These are phyloP conservation scores for Ogataea allantospora DNA, from an alignment of 805 yeast genomes.

Conservation along the genomic window DNA sequence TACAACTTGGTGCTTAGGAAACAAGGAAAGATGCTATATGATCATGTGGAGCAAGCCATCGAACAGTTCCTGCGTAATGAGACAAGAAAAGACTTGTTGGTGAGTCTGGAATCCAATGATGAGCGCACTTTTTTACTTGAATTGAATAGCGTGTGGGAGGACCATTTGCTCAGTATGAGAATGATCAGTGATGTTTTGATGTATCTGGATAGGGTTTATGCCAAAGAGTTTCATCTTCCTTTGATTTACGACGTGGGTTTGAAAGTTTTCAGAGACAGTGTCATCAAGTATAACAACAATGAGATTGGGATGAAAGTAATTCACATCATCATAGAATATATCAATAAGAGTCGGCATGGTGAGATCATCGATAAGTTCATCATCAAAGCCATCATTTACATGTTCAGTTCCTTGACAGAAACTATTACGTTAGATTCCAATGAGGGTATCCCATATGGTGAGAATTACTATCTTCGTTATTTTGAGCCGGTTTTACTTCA, in stretches of 20 bases:
- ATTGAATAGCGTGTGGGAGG: constrained; percentile 58
- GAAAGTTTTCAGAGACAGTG: constrained; percentile 57
- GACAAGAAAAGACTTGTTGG: constrained; percentile 21
- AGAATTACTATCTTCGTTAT: constrained; percentile 57
- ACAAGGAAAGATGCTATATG: constrained; percentile 63
- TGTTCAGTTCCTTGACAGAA: constrained; percentile 68
- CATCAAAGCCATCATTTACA: constrained; percentile 59
- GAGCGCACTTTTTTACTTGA: constrained; percentile 32
- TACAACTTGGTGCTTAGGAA: constrained; percentile 73
- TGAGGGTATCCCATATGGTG: constrained; percentile 39
- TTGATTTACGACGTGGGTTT: constrained; percentile 74
- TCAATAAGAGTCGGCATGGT: constrained; percentile 53
- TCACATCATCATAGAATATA: constrained; percentile 50
- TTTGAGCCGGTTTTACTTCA: constrained; percentile 67
- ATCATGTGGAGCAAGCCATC: constrained; percentile 52
- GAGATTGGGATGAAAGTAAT: constrained; percentile 53
- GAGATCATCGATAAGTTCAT: constrained; percentile 55
- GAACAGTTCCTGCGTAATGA: constrained; percentile 42
- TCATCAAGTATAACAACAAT: constrained; percentile 50
- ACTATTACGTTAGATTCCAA: constrained; percentile 15
- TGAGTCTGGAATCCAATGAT: constrained; percentile 14
- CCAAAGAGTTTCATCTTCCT: constrained; percentile 61
- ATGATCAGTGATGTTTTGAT: constrained; percentile 80
- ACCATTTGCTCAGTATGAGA: constrained; percentile 68
- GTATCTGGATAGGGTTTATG: constrained; percentile 84